These are phyloP conservation scores for Phytophthora pistaciae DNA, from an alignment of 352 stramenopile species.

Conservation along the genomic window DNA sequence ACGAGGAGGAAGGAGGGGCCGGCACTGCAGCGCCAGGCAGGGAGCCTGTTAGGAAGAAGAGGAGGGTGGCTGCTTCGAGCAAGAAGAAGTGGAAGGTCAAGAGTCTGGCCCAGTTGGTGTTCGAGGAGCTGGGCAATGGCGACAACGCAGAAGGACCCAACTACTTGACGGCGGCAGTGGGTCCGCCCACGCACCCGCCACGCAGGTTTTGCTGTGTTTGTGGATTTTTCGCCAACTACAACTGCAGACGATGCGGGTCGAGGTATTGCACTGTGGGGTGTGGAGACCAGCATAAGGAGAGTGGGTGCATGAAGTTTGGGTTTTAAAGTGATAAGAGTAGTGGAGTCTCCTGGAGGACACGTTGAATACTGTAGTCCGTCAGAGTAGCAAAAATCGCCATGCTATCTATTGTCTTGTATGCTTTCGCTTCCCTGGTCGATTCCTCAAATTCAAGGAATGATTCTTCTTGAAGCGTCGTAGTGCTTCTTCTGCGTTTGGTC, in stretches of 20 bases:
- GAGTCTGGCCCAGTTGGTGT: slow-evolving; percentile 88
- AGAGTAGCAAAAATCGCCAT: too few relatives aligned
- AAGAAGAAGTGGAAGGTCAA: slow-evolving; percentile 85
- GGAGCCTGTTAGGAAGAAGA: slow-evolving; percentile 51
- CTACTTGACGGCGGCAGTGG: slow-evolving; percentile 79
- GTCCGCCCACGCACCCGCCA: slow-evolving; percentile 62
- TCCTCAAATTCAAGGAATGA: too few relatives aligned
- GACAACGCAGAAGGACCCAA: slow-evolving; percentile 47
- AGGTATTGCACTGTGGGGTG: slow-evolving; percentile 86
- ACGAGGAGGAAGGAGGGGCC: slow-evolving; percentile 54
- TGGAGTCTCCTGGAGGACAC: too few relatives aligned
- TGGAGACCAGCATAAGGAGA: slow-evolving; percentile 91
- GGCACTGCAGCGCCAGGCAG: slow-evolving; percentile 13
- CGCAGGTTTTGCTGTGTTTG: slow-evolving; percentile 90
- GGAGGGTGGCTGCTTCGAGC: slow-evolving; percentile 19
- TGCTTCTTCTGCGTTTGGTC: too few relatives aligned
- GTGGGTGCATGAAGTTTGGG: slow-evolving; percentile 91
- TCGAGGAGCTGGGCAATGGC: slow-evolving; percentile 70
- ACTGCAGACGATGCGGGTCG: slow-evolving; percentile 67
- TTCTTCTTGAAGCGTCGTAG: too few relatives aligned
- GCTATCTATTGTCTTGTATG: too few relatives aligned
- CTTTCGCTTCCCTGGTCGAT: too few relatives aligned
- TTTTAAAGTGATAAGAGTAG: too few relatives aligned
- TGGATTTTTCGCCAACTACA: slow-evolving; percentile 82
- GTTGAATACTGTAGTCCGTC: too few relatives aligned